phyloP scores from a whole-genome alignment of 1,284 basidiomycete species.

The Vanrija pseudolonga region DNA sequence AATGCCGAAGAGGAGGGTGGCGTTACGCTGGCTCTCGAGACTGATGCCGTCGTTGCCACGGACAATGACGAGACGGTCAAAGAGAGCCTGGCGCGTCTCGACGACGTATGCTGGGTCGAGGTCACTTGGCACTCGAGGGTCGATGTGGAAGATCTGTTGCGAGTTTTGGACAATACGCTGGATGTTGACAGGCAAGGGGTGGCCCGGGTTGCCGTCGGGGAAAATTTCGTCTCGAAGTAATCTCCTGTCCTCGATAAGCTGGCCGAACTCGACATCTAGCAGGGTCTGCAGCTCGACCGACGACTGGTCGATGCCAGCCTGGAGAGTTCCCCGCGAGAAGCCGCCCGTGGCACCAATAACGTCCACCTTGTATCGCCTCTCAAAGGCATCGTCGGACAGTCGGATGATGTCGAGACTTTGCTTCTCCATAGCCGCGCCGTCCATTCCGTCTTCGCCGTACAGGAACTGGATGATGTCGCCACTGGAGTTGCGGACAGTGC shows the following conservation, averaged over 20 bases:
- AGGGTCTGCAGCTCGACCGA: constrained; percentile 84
- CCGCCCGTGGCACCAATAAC: constrained; percentile 68
- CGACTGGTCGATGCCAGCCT: constrained; percentile 89
- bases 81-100: constrained; percentile 68
- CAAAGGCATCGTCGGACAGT: constrained; percentile 78
- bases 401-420: constrained; percentile 88
- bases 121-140: constrained; percentile 87
- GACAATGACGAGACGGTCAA: constrained; percentile 72
- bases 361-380: constrained; percentile 87
- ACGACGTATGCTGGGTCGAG: constrained; percentile 85
- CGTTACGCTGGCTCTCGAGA: constrained; percentile 76
- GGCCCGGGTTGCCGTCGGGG: constrained; percentile 67
- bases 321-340: constrained; percentile 74
- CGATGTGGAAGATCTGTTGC: constrained; percentile 95
- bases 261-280: constrained; percentile 82
- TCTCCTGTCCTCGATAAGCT: constrained; percentile 71
- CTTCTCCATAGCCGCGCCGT: constrained; percentile 94
- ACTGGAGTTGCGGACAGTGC: constrained; percentile 93
- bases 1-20: constrained; percentile 89
- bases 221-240: constrained; percentile 80
- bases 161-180: constrained; percentile 94
- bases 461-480: constrained; percentile 95
- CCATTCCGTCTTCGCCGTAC: constrained; percentile 98
- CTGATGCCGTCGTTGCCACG: constrained; percentile 77
- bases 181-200: constrained; percentile 86